Percentiles rank a stretch among this genome's conserved stretches.
phyloP scores from a whole-genome alignment of 768 basidiomycete genomes.

The Austroboletus eburneus region DNA sequence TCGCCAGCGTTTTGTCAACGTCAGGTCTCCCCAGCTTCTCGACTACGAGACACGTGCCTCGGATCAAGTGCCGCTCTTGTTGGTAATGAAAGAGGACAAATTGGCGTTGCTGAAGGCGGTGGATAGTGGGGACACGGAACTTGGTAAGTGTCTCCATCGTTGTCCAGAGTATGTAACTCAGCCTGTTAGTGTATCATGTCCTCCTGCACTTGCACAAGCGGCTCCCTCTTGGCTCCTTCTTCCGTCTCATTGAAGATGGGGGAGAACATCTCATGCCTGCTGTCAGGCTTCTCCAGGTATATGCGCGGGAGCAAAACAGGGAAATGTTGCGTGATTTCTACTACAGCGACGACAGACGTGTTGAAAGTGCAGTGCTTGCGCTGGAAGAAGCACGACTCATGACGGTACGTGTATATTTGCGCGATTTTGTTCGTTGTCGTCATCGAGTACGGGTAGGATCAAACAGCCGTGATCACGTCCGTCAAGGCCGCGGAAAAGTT shows the following conservation, averaged over 20 bases:
- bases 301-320: constrained; percentile 84
- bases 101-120: constrained; percentile 86
- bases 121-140: constrained; percentile 92
- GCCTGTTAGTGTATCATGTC: constrained; percentile 79
- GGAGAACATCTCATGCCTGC: constrained; percentile 72
- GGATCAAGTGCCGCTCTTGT: constrained; percentile 89
- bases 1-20: not conserved
- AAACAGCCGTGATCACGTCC: constrained; percentile 60
- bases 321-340: constrained; percentile 95
- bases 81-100: constrained; percentile 92
- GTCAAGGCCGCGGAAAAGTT: constrained; percentile 87
- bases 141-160: constrained; percentile 51
- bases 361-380: constrained; percentile 87
- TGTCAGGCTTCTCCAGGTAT: constrained; percentile 78
- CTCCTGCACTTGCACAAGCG: constrained; percentile 82
- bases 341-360: constrained; percentile 93
- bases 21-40: constrained; percentile 53
- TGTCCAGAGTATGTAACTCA: not conserved
- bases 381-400: constrained; percentile 76
- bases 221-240: constrained; percentile 85
- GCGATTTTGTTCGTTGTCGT: not conserved
- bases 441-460: constrained; percentile 51
- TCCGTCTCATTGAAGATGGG: constrained; percentile 90
- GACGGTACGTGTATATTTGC: constrained; percentile 40
- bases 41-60: constrained; percentile 86